Conservation (phyloP, 2,329 filamentous ascomycete species). For the Trichophyton verrucosum region DNA sequence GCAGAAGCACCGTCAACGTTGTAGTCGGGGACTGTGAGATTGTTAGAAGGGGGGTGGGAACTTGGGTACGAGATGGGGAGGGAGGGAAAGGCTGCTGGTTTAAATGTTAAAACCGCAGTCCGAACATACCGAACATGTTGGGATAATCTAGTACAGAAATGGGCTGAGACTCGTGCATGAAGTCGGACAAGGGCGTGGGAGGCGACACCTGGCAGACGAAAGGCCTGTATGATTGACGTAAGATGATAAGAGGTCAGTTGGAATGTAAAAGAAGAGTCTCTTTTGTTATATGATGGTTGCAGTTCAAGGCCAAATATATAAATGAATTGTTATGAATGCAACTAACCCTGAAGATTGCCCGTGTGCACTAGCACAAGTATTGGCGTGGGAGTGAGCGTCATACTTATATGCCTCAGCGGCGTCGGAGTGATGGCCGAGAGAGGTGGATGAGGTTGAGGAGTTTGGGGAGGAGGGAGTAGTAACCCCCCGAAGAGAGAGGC, state of each 20-base stretch:
- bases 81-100: background rate
- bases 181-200: constrained; percentile 3
- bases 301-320: background rate
- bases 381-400: background rate
- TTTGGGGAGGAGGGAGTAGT: background rate
- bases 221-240: background rate
- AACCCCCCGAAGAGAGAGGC: constrained; percentile 1
- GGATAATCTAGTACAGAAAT: constrained; percentile 2
- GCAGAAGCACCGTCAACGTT: background rate
- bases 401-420: constrained; percentile 4
- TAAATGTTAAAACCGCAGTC: background rate
- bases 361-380: background rate
- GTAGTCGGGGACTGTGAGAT: background rate
- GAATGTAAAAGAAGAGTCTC: background rate
- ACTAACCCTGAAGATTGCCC: background rate
- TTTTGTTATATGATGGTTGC: background rate
- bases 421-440: constrained; percentile 2
- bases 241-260: background rate
- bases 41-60: background rate
- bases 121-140: constrained; percentile 2
- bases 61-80: background rate
- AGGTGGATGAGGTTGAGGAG: background rate
- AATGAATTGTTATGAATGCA: background rate
- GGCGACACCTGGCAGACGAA: constrained; percentile 1
- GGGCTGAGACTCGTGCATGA: constrained; percentile 1